These are phyloP conservation scores for Neonectria hederae DNA, from an alignment of 2,329 filamentous ascomycete species.

Conservation along the genomic window DNA sequence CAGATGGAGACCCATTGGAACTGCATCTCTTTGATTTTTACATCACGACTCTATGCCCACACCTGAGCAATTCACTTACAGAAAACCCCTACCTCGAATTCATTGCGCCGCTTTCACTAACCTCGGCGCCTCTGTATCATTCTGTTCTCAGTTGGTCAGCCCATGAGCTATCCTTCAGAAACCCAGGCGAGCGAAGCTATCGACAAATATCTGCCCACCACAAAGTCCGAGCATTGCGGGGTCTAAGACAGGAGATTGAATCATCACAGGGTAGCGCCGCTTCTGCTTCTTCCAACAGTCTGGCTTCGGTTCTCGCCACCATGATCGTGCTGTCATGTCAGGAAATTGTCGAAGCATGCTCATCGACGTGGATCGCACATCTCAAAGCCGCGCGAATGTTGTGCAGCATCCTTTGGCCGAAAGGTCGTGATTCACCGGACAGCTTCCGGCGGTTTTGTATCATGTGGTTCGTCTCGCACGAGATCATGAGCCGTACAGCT, in stretches of 20 bases:
- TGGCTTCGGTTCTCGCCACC: conserved; percentile 14
- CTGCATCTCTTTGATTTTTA: conserved; percentile 17
- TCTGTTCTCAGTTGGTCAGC: conserved; percentile 17
- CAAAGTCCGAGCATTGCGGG: conserved; percentile 7
- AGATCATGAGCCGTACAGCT: conserved; percentile 20
- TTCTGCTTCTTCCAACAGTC: neutral
- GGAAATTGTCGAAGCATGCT: conserved; percentile 15
- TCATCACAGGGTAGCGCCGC: neutral
- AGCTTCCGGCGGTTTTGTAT: conserved; percentile 16
- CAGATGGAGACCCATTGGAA: neutral
- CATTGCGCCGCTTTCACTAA: conserved; percentile 10
- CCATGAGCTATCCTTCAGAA: conserved; percentile 4
- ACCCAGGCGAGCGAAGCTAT: conserved; percentile 1
- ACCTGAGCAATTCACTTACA: conserved; percentile 9
- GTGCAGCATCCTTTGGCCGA: conserved; percentile 20
- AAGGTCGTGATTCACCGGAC: neutral
- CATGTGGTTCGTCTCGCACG: conserved; percentile 23
- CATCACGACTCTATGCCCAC: conserved; percentile 8
- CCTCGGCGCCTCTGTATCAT: conserved; percentile 11
- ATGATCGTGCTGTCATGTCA: conserved; percentile 18
- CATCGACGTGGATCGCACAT: conserved; percentile 12
- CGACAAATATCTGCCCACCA: conserved; percentile 11
- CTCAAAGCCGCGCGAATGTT: conserved; percentile 11
- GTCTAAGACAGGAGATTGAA: conserved; percentile 12
- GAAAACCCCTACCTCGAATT: conserved; percentile 20